Percentiles rank a stretch among this genome's conserved stretches.
Conservation (phyloP, 768 basidiomycete species). For the Tylopilus rubrobrunneus region DNA sequence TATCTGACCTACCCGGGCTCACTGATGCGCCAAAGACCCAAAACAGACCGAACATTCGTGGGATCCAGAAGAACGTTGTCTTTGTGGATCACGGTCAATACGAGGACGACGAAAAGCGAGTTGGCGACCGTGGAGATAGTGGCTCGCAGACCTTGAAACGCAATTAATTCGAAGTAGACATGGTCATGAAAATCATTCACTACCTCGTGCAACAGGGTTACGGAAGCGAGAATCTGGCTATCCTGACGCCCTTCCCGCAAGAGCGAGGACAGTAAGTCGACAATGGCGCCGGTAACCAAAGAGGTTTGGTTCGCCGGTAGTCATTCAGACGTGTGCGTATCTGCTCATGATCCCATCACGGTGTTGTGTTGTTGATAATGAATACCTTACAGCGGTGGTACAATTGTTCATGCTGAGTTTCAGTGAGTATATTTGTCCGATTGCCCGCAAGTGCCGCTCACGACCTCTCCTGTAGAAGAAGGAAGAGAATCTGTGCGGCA, state of each 20-base stretch:
- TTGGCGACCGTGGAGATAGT: conserved; percentile 45
- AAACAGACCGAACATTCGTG: conserved; percentile 49
- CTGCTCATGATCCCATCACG: too few relatives aligned
- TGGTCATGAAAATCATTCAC: conserved; percentile 62
- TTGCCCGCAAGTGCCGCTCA: too few relatives aligned
- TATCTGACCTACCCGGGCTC: conserved; percentile 64
- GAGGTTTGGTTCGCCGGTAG: too few relatives aligned
- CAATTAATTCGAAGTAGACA: conserved; percentile 55
- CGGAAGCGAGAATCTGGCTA: conserved; percentile 52
- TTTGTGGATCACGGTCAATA: conserved; percentile 56
- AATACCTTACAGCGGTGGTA: too few relatives aligned
- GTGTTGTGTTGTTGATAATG: too few relatives aligned
- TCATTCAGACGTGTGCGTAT: too few relatives aligned
- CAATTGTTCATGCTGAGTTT: neutral
- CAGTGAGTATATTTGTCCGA: too few relatives aligned
- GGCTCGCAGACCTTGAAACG: conserved; percentile 54
- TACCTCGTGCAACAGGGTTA: conserved; percentile 72
- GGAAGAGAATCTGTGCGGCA: too few relatives aligned
- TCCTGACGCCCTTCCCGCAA: conserved; percentile 48
- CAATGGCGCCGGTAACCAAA: too few relatives aligned
- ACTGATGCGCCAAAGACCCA: conserved; percentile 49
- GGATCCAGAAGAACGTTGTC: conserved; percentile 53
- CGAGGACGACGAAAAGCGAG: conserved; percentile 44
- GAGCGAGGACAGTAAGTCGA: too few relatives aligned
- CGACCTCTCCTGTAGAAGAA: too few relatives aligned